phyloP scores from a whole-genome alignment of 306 rosid species.

The Ceratonia siliqua region DNA sequence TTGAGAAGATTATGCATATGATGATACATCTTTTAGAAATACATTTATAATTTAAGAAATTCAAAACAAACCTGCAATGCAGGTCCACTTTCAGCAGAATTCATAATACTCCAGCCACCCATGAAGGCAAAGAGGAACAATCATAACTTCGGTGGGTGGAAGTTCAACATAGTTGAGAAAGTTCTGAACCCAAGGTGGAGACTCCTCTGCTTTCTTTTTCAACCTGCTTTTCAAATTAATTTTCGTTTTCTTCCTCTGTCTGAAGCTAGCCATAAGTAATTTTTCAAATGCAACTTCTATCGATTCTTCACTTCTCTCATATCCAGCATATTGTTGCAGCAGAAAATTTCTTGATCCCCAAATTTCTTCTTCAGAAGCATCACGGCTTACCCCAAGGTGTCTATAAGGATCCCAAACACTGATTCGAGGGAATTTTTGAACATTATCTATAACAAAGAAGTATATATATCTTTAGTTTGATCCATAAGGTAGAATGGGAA shows the following conservation, averaged over 20 bases:
- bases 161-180: slow-evolving; percentile 80
- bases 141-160: slow-evolving; percentile 84
- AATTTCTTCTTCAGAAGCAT: slow-evolving; percentile 94
- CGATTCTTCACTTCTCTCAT: slow-evolving; percentile 92
- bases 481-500: slow-evolving; percentile 2
- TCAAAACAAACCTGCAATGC: slow-evolving; percentile 91
- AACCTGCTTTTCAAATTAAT: slow-evolving; percentile 90
- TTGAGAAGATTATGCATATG: slow-evolving; percentile 12
- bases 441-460: slow-evolving; percentile 57
- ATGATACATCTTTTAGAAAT: neutral
- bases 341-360: slow-evolving; percentile 95
- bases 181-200: slow-evolving; percentile 94
- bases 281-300: slow-evolving; percentile 96
- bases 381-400: slow-evolving; percentile 78
- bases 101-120: slow-evolving; percentile 99
- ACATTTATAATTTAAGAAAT: neutral
- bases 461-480: neutral
- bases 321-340: slow-evolving; percentile 88
- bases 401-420: slow-evolving; percentile 87
- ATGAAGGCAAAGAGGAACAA: slow-evolving; percentile 91
- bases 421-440: slow-evolving; percentile 65
- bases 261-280: slow-evolving; percentile 85
- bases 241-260: slow-evolving; percentile 86
- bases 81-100: slow-evolving; percentile 98
- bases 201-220: slow-evolving; percentile 96